phyloP scores from a whole-genome alignment of 1,284 basidiomycete genomes.

The Microbotryum scabiosae region DNA sequence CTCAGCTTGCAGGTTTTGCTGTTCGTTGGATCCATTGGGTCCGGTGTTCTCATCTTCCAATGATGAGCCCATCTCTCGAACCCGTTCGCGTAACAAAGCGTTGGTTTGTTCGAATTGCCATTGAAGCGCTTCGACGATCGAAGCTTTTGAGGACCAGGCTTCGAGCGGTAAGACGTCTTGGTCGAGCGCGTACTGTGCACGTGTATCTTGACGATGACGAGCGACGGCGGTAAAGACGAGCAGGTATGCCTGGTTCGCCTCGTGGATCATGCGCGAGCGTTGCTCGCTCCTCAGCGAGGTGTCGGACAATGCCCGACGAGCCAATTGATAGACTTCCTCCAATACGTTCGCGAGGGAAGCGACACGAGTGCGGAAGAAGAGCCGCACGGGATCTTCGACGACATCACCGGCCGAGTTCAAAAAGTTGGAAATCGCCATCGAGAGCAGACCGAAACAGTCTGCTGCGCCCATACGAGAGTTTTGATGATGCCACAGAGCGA shows the following conservation, averaged over 20 bases:
- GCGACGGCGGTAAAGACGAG: conserved; percentile 62
- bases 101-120: conserved; percentile 64
- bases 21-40: conserved; percentile 29
- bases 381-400: conserved; percentile 68
- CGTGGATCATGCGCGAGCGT: conserved; percentile 49
- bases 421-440: conserved; percentile 50
- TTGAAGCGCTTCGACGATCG: conserved; percentile 60
- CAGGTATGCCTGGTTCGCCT: conserved; percentile 67
- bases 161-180: conserved; percentile 48
- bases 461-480: conserved; percentile 51
- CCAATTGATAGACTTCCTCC: conserved; percentile 36
- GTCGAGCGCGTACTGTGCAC: conserved; percentile 65
- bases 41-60: conserved; percentile 38
- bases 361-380: conserved; percentile 63
- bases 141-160: conserved; percentile 71
- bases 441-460: conserved; percentile 5
- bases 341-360: conserved; percentile 39
- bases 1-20: conserved; percentile 36
- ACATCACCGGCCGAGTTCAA: conserved; percentile 47
- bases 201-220: conserved; percentile 62
- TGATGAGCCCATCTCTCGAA: conserved; percentile 44
- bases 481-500: conserved; percentile 74
- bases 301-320: conserved; percentile 28
- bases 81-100: conserved; percentile 44
- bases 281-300: conserved; percentile 35